Base-by-base conservation (phyloP, 139 green algal genomes). In the Chlorella sp. region DNA sequence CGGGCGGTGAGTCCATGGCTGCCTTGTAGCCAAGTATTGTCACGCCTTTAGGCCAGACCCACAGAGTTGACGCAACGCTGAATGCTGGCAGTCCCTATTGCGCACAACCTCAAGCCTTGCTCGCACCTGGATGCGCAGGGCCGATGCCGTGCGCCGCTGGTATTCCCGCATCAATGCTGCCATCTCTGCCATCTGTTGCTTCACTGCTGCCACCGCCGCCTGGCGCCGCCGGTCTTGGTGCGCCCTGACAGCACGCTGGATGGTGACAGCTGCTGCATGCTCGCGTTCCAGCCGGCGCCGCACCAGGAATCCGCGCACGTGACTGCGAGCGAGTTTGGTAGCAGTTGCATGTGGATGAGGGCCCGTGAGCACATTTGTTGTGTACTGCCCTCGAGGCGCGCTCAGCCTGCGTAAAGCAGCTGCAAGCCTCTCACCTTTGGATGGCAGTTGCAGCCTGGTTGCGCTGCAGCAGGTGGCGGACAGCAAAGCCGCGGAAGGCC, bases 231-330 rank as follows among this genome's bases (percentile, higher is more conserved):
- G 83, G 16, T 73, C 90, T 23, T 86, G 78, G 80, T 84, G 89
- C 57, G 75, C 83, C 74, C 92, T 88, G 36, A 90, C 78, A 12
- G 62, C 30, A 3, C 73, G 57, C 87, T 96, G 92, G 25, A 95
- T 86, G 44, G 57, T 51, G 0, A 79, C 55, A 11, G 87, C 87
- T 51, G 90, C 90, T 11, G 63, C 82, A 36, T 85, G 78, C 25
- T 44, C 39, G 13, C 63, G 39, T 0, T n/a, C 56, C 20, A 73
- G 7, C 28, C 68, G 76, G 39, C 47, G 84, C 28, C 74, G 78
- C 55, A 39, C 81, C 79, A 87, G 64, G 74, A 73, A 82, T 67
- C 89, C 81, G 11, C 86, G 80, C 4, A 57, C 69, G 60, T 82
- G 78, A 64, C 88, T 90, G 87, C 51, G 65, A 38, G 0, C 5